phyloP scores from a whole-genome alignment of 495 filamentous ascomycete genomes.

The Cercophora samala region DNA sequence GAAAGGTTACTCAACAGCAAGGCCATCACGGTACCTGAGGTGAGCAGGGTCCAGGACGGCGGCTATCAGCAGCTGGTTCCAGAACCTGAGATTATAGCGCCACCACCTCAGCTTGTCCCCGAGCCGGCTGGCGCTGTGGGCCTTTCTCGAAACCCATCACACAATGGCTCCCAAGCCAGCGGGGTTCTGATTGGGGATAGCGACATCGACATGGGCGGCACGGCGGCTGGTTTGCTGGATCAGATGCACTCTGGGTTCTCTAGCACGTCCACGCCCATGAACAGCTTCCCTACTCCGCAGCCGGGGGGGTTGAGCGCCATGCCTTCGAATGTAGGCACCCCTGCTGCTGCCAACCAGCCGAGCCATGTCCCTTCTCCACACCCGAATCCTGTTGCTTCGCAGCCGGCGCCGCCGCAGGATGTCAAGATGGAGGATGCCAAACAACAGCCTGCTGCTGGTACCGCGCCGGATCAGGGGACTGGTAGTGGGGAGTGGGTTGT shows the following conservation, averaged over 20 bases:
- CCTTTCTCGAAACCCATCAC: conserved; percentile 48
- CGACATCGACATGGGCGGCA: conserved; percentile 66
- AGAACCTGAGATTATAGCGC: conserved; percentile 37
- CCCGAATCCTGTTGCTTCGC: conserved; percentile 21
- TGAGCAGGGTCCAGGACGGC: conserved; percentile 64
- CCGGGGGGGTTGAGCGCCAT: conserved; percentile 36
- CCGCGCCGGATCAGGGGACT: conserved; percentile 41
- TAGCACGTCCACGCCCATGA: conserved; percentile 48
- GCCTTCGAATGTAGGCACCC: conserved; percentile 47
- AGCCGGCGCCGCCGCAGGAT: conserved; percentile 19
- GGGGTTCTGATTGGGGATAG: conserved; percentile 53
- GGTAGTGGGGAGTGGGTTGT: conserved; percentile 54
- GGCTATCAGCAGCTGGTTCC: conserved; percentile 60
- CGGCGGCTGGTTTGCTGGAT: conserved; percentile 57
- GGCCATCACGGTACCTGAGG: conserved; percentile 56
- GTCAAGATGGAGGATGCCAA: conserved; percentile 38
- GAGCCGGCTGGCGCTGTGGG: conserved; percentile 15
- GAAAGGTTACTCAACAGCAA: conserved; percentile 55
- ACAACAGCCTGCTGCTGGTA: conserved; percentile 24
- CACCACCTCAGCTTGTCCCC: conserved; percentile 5
- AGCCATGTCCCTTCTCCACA: conserved; percentile 36
- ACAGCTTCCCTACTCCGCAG: conserved; percentile 47
- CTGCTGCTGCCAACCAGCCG: conserved; percentile 41
- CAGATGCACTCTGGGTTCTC: conserved; percentile 60
- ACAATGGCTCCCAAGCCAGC: conserved; percentile 42